A percentile compares a stretch with the other conserved stretches of the same genome.
Conservation (phyloP, 2,329 filamentous ascomycete species). For the Dothiorella sarmentorum region DNA sequence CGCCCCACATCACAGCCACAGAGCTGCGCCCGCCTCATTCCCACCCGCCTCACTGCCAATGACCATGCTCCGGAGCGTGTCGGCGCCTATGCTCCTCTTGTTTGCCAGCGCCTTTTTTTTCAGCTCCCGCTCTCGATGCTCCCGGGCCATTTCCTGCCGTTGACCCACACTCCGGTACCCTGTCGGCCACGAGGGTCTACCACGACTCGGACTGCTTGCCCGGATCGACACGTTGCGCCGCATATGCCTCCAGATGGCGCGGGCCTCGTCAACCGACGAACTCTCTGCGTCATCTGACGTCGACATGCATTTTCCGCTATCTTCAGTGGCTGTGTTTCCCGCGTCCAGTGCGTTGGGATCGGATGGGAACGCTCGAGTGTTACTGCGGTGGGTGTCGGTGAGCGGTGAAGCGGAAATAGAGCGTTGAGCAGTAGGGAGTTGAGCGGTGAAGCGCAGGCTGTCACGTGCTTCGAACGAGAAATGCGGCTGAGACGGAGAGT, state of each 20-base stretch:
- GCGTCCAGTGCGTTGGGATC: background rate
- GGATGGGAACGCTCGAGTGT: background rate
- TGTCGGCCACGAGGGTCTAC: conserved; percentile 14
- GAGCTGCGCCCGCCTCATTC: conserved; percentile 6
- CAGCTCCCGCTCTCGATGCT: conserved; percentile 24
- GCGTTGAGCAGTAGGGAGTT: background rate
- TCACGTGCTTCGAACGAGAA: conserved; percentile 11
- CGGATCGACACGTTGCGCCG: conserved; percentile 18
- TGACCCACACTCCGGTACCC: conserved; percentile 1
- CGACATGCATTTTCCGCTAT: conserved; percentile 1
- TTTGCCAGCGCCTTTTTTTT: conserved; percentile 35
- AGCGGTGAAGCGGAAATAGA: conserved; percentile 9
- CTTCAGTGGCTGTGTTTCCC: background rate
- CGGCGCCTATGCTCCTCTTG: conserved; percentile 40
- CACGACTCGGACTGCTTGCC: background rate
- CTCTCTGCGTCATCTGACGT: conserved; percentile 15
- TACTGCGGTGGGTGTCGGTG: conserved; percentile 2
- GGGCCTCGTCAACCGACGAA: conserved; percentile 15
- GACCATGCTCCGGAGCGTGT: conserved; percentile 37
- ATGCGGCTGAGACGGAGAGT: conserved; percentile 13
- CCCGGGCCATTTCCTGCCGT: conserved; percentile 11
- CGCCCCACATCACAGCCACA: conserved; percentile 9
- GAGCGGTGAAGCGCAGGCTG: conserved; percentile 14
- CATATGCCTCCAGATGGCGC: conserved; percentile 18
- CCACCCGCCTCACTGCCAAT: conserved; percentile 9